These are phyloP conservation scores for Clonostachys solani DNA, from an alignment of 2,329 filamentous ascomycete genomes.

Conservation along the genomic window DNA sequence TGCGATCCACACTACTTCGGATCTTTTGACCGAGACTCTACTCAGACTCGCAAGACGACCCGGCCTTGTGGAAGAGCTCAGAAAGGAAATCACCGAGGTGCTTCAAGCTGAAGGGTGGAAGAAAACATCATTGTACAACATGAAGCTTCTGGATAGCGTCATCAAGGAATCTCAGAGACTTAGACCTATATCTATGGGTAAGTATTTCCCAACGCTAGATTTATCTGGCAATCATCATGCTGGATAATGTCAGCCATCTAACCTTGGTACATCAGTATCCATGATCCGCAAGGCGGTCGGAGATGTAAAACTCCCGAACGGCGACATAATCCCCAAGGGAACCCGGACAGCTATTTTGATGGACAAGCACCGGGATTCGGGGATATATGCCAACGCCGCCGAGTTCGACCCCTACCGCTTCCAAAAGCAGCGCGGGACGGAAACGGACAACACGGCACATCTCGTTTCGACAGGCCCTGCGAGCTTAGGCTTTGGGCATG, in stretches of 20 bases:
- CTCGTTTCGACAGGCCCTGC: constrained; percentile 21
- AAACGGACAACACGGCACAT: constrained; percentile 16
- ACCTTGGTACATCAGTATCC: constrained; percentile 2
- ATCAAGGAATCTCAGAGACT: constrained; percentile 45
- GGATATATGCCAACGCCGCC: constrained; percentile 13
- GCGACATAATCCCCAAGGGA: constrained; percentile 13
- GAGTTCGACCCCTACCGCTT: constrained; percentile 20
- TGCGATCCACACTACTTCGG: constrained; percentile 37
- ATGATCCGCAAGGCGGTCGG: constrained; percentile 4
- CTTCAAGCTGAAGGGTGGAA: constrained; percentile 26
- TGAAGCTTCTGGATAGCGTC: constrained; percentile 42
- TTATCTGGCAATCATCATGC: constrained; percentile 12
- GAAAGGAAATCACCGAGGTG: constrained; percentile 28
- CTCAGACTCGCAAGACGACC: constrained; percentile 30
- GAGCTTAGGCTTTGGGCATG: constrained; percentile 29
- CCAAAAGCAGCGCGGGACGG: constrained; percentile 12
- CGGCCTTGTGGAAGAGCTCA: constrained; percentile 26
- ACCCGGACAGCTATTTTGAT: constrained; percentile 8
- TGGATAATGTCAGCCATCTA: constrained; percentile 25
- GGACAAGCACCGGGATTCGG: constrained; percentile 6
- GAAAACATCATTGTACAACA: constrained; percentile 33
- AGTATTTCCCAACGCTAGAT: neutral
- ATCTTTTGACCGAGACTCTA: constrained; percentile 8
- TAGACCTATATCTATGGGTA: constrained; percentile 10
- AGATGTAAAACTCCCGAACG: constrained; percentile 7